Evolutionary conservation across 2,329 filamentous ascomycete genomes (phyloP).

Genomic region (Fusarium burgessii): DNA sequence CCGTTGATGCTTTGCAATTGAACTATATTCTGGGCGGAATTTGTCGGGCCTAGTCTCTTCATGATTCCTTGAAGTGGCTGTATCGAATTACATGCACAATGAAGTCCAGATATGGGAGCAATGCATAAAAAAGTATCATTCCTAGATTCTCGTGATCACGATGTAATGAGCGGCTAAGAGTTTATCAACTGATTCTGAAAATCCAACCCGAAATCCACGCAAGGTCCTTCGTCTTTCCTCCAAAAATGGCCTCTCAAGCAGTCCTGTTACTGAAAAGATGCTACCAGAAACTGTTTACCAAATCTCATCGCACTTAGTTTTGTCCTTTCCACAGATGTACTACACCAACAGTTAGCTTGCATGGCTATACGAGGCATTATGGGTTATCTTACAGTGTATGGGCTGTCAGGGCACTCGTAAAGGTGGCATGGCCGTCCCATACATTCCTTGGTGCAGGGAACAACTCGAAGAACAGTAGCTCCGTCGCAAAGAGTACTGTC

Average conservation of each 20-base stretch:
- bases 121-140: fast-evolving
- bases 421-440: conserved; percentile 11
- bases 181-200: background rate
- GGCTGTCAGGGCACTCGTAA: background rate
- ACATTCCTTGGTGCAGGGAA: conserved; percentile 4
- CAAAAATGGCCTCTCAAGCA: fast-evolving
- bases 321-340: conserved; percentile 20
- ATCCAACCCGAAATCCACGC: too few species aligned
- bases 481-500: background rate
- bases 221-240: background rate
- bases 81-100: background rate
- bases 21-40: fast-evolving
- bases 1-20: fast-evolving
- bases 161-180: background rate
- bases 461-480: background rate
- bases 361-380: fast-evolving
- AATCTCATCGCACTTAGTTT: conserved; percentile 9
- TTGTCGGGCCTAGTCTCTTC: fast-evolving
- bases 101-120: too few species aligned
- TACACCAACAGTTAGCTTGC: fast-evolving
- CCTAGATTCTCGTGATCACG: background rate
- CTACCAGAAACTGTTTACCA: background rate
- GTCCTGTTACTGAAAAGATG: fast-evolving
- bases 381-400: background rate
- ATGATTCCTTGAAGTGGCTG: too few species aligned